Evolutionary conservation across 2,329 filamentous ascomycete genomes (phyloP), one percentile per base, ranked within the genome.

Genomic region (Trichoderma lentiforme): DNA sequence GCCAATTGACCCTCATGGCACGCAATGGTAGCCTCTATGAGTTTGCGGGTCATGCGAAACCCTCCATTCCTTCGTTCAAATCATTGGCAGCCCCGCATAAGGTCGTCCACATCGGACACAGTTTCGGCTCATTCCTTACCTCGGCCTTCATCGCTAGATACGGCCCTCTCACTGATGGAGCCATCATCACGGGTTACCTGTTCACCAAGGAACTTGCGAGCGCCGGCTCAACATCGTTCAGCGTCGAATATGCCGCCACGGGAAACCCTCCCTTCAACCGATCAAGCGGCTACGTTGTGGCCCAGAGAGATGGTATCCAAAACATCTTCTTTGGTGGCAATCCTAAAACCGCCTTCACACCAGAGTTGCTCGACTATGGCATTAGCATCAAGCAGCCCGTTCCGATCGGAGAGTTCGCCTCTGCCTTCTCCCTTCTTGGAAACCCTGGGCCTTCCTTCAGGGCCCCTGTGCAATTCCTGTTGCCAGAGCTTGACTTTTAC

Each of bases 251-350:
- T 69, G 66, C 66, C 7, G 66, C 66, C 28, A 69, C 66, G 0
- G 66, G 66, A 24, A 26, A n/a, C 0, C 66, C 66, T 51, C 12
- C 56, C 3, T 69, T 69, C 26, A 60, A 69, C 34, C 56, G 66
- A n/a, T 43, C 66, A n/a, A 69, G 66, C 24, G 66, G 66, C n/a
- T 69, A 69, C 14, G 66, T 69, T 51, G 66, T 69, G 11, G 60
- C 56, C 28, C 66, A 69, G 66, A 69, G 56, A 34, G 56, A 69
- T n/a, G 66, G 66, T 4, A 69, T 69, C 56, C 66, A 69, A 12
- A 61, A 69, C 36, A 69, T 69, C 56, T 69, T 69, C 26, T 69
- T 69, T 21, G 66, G 66, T 14, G 66, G 66, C 1, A 69, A 69
- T 60, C 66, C 66, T 3, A 47, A 69, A 24, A 69, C 66, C 8